Evolutionary conservation across 1,139 yeast genomes (phyloP), one percentile per base, ranked within the genome.

Genomic region (Candida glucosophila): DNA sequence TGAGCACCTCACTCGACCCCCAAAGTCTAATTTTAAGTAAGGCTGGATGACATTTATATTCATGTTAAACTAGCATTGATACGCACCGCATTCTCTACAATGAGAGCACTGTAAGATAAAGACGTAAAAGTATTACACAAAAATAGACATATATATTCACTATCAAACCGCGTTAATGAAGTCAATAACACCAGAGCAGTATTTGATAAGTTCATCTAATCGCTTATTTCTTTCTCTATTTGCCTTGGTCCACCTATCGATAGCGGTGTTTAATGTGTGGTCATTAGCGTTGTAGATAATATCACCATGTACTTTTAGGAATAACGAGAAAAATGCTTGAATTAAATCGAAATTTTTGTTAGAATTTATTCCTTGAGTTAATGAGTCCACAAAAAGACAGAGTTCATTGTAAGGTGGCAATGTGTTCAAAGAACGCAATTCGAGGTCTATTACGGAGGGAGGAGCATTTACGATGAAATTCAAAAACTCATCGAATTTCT

Each of bases 371-470:
- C 90, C 93, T 28, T 52, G 56, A 4, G 70, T 60, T 38, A 90
- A 48, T 0, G 94, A 88, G 12, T 60, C 53, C 12, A 86, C 58
- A 39, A 90, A 86, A 35, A 61, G 53, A 1, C 68, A 47, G 44
- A 86, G 54, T 54, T 90, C 97, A 3, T 53, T 47, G 40, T 67
- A 62, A 8, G 85, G 83, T 6, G 77, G 71, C 41, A 65, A 61
- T 1, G 83, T 56, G 39, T 76, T 72, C 32, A 90, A 52, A 2
- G 96, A 79, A 39, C 94, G 73, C 30, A 90, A 73, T 51, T 92
- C 98, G 32, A 90, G 55, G 48, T 90, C 98, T 14, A 86, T 69
- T 5, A 73, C 56, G 2, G 95, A 64, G 8, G 97, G 95, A 0
- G 95, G 64, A 26, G 85, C 67, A 2, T 49, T 44, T n/a, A 76